These are phyloP conservation scores for Apodospora peruviana DNA, from an alignment of 495 filamentous ascomycete genomes.

Conservation along the genomic window DNA sequence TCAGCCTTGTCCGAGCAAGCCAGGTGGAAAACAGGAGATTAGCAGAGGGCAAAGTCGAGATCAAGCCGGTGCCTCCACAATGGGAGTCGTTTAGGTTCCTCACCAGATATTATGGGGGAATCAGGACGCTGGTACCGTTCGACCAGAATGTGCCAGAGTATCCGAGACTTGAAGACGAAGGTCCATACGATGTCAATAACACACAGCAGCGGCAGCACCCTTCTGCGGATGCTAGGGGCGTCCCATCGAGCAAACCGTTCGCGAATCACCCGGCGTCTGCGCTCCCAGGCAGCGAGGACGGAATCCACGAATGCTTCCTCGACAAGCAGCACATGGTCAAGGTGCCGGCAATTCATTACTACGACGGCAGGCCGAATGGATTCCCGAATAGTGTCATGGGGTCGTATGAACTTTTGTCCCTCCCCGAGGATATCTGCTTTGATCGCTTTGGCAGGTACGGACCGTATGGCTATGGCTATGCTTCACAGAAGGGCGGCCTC, in stretches of 20 bases:
- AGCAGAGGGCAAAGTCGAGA: slow-evolving; percentile 45
- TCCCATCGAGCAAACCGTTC: slow-evolving; percentile 66
- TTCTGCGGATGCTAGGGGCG: slow-evolving; percentile 1
- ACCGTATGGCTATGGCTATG: slow-evolving; percentile 87
- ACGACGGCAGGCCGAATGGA: slow-evolving; percentile 66
- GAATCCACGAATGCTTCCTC: slow-evolving; percentile 68
- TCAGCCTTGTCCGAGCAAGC: slow-evolving; percentile 64
- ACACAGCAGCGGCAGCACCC: slow-evolving; percentile 21
- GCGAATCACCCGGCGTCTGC: slow-evolving; percentile 59
- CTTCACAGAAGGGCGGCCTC: slow-evolving; percentile 64
- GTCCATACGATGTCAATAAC: slow-evolving; percentile 27
- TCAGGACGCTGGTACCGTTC: slow-evolving; percentile 59
- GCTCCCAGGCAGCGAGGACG: slow-evolving; percentile 42
- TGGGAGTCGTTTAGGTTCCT: slow-evolving; percentile 85
- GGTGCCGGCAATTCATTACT: slow-evolving; percentile 63
- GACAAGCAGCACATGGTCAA: slow-evolving; percentile 55
- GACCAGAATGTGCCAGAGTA: slow-evolving; percentile 68
- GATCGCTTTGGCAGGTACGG: slow-evolving; percentile 85
- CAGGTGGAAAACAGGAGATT: slow-evolving; percentile 57
- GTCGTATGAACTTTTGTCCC: slow-evolving; percentile 70
- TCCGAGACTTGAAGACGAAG: slow-evolving; percentile 51
- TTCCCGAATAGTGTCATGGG: slow-evolving; percentile 81
- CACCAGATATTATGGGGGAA: slow-evolving; percentile 77
- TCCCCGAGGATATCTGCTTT: slow-evolving; percentile 87
- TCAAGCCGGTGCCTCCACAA: slow-evolving; percentile 52